Conservation (phyloP, 2,329 filamentous ascomycete genomes). For the Thielaviopsis ethacetica region DNA sequence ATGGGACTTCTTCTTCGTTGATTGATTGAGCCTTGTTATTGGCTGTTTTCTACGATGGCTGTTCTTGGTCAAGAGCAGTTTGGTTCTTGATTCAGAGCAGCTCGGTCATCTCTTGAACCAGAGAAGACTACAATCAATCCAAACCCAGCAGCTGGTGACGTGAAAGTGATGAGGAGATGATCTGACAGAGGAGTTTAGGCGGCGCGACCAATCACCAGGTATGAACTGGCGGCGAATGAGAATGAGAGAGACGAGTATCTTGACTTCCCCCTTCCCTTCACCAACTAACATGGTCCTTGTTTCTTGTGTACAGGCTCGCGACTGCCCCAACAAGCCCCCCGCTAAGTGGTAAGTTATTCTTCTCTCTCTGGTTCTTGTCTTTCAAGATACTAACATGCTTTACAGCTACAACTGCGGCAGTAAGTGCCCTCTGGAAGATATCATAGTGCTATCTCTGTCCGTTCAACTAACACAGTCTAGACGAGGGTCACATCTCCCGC, state of each 20-base stretch:
- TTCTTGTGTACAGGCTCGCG: slow-evolving; percentile 44
- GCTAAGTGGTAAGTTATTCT: slow-evolving; percentile 53
- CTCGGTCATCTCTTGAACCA: neutral
- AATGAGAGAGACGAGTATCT: slow-evolving; percentile 10
- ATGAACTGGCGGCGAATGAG: slow-evolving; percentile 22
- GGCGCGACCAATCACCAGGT: slow-evolving; percentile 62
- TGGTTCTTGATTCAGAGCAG: neutral
- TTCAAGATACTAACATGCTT: slow-evolving; percentile 13
- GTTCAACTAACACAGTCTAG: slow-evolving; percentile 18
- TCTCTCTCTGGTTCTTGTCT: neutral
- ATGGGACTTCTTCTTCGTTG: neutral
- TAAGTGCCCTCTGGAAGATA: slow-evolving; percentile 25
- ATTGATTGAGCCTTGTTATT: neutral
- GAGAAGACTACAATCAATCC: neutral
- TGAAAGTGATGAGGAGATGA: slow-evolving; percentile 12
- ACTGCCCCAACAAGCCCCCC: slow-evolving; percentile 71
- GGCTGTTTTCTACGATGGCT: neutral
- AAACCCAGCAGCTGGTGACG: slow-evolving; percentile 1
- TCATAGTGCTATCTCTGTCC: no score
- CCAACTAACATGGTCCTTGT: slow-evolving; percentile 13
- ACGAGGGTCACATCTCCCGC: slow-evolving; percentile 68
- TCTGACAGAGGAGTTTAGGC: slow-evolving; percentile 31
- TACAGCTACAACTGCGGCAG: slow-evolving; percentile 68
- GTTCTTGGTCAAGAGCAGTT: neutral
- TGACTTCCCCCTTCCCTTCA: neutral